Base-by-base conservation (phyloP, 2,329 filamentous ascomycete genomes). In the Biscogniauxia sp. region DNA sequence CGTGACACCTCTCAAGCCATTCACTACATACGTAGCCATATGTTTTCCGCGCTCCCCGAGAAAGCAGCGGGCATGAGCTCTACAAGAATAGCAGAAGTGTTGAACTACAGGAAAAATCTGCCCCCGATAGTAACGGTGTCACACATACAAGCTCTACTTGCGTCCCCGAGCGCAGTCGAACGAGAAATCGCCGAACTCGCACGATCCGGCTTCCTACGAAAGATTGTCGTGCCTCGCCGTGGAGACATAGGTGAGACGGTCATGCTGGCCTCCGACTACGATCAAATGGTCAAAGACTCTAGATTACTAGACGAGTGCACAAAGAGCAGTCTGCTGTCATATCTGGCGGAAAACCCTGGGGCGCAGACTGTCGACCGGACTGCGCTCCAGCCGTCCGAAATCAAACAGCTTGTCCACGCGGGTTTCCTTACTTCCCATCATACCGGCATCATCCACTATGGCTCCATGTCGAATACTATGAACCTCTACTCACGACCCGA, bases 1-100 rank as follows among this genome's bases (percentile, higher is more conserved):
- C 79, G 84, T 55, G 85, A 89, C 71, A 82, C 88, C 1, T 79
- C 85, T 0, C 88, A 90, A 70, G 86, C 87, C 20, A 85, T 92
- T 70, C 78, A 82, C 56, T 84, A 88, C 73, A 83, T 88, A 55
- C 83, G 82, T 45, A 74, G 71, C 20, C 79, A 76, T 68, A 90
- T 89, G 83, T 92, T 91, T 76, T 82, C 80, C 49, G 76, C 82
- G 1, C 77, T 92, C 11, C 89, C 89, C 2, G 78, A 81, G 20
- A 76, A 76, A 52, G 77, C 77, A 8, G 78, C 82, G 0, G 88
- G 88, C 20, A 86, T 92, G 81, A 84, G 80, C 66, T 88, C 86
- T 5, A 83, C 82, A 20, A 80, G 87, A 11, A 85, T 87, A 15
- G 79, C 88, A 2, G 84, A 89, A 68, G 76, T 90, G 17, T 78